Evolutionary conservation across 768 basidiomycete species (phyloP), one percentile per base, ranked within the genome.

Genomic region (Tulasnella calospora): DNA sequence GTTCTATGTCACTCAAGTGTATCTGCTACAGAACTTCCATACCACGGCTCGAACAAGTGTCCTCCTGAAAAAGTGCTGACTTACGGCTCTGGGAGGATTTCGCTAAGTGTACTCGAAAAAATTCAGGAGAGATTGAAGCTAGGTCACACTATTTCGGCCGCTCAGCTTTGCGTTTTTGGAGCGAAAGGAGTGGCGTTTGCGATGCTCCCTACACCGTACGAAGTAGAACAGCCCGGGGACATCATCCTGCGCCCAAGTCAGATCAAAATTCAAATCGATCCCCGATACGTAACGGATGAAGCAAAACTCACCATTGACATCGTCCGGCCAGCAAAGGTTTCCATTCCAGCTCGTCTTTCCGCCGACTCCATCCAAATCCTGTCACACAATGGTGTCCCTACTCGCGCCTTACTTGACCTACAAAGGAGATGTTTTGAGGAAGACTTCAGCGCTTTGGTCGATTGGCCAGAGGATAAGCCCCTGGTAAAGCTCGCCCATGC

Each of bases 221-320:
- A 38, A 17, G 3, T 6, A 27, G 27, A n/a, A 61, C 3, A n/a
- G 13, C 57, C 57, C 3, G 27, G 27, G 13, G 73, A 73, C 19
- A 44, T 73, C 4, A 30, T 73, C 41, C 73, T 73, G 41, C 73
- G 73, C 6, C 35, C 35, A 27, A 73, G 73, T 40, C 73, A 73
- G n/a, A 33, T 73, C n/a, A 73, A 73, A 47, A 73, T 73, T 7
- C 73, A 47, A 9, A 40, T 41, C 6, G 73, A 73, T 3, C 41
- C 5, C 6, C 73, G 41, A 38, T 73, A 73, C 41, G 17, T 17
- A 2, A 17, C 19, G 21, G 73, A 73, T 23, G 41, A 44, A 33
- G 73, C 73, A 23, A 73, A 73, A 33, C 73, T 73, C n/a, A 73
- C 73, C 35, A 46, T 73, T 40, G 73, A 73, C 41, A 47, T 73